Percentiles rank a stretch among this genome's conserved stretches.
Evolutionary conservation across 345 rosid genomes (phyloP).

Genomic region (Aethionema arabicum): DNA sequence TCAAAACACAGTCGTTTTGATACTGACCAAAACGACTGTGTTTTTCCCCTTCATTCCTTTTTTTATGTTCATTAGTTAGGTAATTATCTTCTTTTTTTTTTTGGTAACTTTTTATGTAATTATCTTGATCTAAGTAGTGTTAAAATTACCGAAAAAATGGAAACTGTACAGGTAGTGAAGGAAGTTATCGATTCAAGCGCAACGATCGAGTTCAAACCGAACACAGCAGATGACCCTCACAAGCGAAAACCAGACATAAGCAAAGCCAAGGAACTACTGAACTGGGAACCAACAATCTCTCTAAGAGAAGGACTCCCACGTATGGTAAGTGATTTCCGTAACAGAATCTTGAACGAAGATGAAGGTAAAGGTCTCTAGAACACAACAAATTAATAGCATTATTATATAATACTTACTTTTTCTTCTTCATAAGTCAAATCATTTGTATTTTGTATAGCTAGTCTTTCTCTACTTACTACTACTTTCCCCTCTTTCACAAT

Average conservation of each 20-base stretch:
- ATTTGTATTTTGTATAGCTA: too few relatives aligned
- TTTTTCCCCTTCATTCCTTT: too few relatives aligned
- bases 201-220: constrained; percentile 78
- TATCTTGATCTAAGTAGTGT: background rate
- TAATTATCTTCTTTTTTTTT: too few relatives aligned
- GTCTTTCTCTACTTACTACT: too few relatives aligned
- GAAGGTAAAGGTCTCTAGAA: constrained; percentile 63
- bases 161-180: constrained; percentile 67
- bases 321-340: constrained; percentile 89
- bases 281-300: constrained; percentile 90
- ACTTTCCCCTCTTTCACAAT: too few relatives aligned
- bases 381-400: too few relatives aligned
- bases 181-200: constrained; percentile 94
- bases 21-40: too few relatives aligned
- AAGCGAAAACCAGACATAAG: constrained; percentile 92
- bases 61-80: too few relatives aligned
- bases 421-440: too few relatives aligned
- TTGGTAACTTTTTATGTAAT: too few relatives aligned
- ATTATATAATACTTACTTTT: too few relatives aligned
- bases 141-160: background rate
- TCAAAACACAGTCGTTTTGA: too few relatives aligned
- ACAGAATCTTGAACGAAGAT: constrained; percentile 79
- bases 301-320: constrained; percentile 85
- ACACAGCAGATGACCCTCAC: constrained; percentile 96
- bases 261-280: constrained; percentile 85